These are phyloP conservation scores for Xylaria acuta DNA, from an alignment of 495 filamentous ascomycete genomes.

Conservation along the genomic window DNA sequence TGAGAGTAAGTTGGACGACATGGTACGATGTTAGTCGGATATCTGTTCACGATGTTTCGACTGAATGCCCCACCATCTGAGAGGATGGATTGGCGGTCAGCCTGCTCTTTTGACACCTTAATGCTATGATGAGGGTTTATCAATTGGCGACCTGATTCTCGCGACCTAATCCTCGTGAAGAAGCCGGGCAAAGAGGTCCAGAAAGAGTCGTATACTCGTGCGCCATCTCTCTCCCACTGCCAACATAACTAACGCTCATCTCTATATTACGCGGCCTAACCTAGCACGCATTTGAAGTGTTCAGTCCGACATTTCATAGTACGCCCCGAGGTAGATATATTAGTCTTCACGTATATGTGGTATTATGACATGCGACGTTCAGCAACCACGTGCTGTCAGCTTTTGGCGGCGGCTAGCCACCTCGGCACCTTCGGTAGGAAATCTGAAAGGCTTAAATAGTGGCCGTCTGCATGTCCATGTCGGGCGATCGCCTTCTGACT, in stretches of 20 bases:
- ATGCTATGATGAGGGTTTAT: neutral
- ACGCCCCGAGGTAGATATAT: neutral
- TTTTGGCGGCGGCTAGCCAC: neutral
- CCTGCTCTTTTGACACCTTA: neutral
- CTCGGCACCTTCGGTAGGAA: neutral
- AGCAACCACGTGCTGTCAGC: neutral
- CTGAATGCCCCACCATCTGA: neutral
- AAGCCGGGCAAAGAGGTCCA: neutral
- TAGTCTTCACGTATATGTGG: neutral
- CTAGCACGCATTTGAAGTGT: neutral
- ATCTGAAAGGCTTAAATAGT: neutral
- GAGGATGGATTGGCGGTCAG: conserved; percentile 1
- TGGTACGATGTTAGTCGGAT: neutral
- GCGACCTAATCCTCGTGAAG: neutral
- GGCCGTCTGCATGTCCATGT: neutral
- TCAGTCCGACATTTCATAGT: neutral
- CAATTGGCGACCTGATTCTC: neutral
- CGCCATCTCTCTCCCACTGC: neutral
- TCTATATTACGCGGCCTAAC: neutral
- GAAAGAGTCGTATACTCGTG: neutral
- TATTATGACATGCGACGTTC: neutral
- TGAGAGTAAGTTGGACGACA: conserved; percentile 13
- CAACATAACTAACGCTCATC: neutral
- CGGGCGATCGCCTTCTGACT: conserved; percentile 1
- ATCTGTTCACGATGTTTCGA: conserved; percentile 9